Base-by-base conservation (phyloP, 78 protist species). In the Dictyostelium brefeldianum region DNA sequence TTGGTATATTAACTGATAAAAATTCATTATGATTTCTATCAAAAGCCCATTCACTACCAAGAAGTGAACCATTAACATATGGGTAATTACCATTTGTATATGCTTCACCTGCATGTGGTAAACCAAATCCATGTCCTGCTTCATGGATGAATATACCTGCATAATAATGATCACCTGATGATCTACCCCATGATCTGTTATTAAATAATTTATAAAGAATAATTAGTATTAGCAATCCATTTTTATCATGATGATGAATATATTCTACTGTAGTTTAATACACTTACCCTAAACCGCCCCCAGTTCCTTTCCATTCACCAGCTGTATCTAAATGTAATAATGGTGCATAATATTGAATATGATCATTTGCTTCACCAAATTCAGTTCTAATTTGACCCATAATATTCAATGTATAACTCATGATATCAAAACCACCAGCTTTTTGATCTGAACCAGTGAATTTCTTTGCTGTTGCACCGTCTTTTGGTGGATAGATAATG, bases 241-340 rank as follows among this genome's bases (percentile, higher is more conserved):
- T n/a, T n/a, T n/a, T n/a, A n/a, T n/a, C n/a, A n/a, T n/a, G n/a
- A n/a, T n/a, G n/a, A n/a, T n/a, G n/a, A n/a, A n/a, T n/a, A n/a
- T n/a, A n/a, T n/a, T n/a, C n/a, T n/a, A n/a, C n/a, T n/a, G n/a
- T n/a, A n/a, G 43, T 36, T 36, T 36, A 36, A 36, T 36, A 36
- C 2, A 36, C 43, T 3, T 36, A 36, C 43, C 43, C 41, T 3
- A 14, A 14, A 46, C 83, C 81, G 20, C 92, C 92, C 10, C 92
- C 92, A 18, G 75, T 36, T 5, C 92, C 92, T 15, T 83, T 78
- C 77, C 50, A 78, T 59, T 43, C 27, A 47, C 83, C 83, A 31
- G 43, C 43, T 0, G 18, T 5, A 25, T 65, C 41, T 7, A 85
- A 62, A 10, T 47, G 59, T 1, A 85, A 7, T 20, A 85, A 10